Evolutionary conservation across 1,139 yeast genomes (phyloP).

Genomic region (Suhomyces terraborum): DNA sequence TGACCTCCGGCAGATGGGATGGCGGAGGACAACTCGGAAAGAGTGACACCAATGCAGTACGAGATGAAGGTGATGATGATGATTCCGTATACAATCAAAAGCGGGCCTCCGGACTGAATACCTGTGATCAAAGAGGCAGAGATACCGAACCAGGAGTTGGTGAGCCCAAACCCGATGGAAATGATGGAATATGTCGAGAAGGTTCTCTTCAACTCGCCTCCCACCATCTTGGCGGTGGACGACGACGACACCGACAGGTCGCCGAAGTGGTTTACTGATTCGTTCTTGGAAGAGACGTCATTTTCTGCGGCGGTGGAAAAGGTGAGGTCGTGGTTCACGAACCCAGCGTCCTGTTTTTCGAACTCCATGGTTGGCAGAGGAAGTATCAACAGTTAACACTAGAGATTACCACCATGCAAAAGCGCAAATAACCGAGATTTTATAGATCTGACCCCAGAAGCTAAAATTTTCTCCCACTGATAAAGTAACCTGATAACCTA

Average conservation of each 20-base stretch:
- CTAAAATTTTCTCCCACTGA: background rate
- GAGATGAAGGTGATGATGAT: conserved; percentile 59
- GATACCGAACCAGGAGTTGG: conserved; percentile 72
- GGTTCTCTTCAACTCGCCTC: conserved; percentile 35
- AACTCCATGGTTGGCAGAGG: conserved; percentile 7
- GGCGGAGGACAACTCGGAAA: conserved; percentile 57
- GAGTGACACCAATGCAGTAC: conserved; percentile 51
- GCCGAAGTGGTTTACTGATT: conserved; percentile 5
- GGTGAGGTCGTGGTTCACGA: conserved; percentile 12
- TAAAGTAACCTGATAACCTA: background rate
- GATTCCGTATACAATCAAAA: conserved; percentile 67
- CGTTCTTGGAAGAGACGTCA: conserved; percentile 5
- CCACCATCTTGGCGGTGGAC: conserved; percentile 7
- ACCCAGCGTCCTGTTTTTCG: conserved; percentile 11
- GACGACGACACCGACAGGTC: conserved; percentile 3
- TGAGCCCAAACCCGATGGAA: conserved; percentile 69
- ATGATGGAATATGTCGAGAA: conserved; percentile 52
- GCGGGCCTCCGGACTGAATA: conserved; percentile 67
- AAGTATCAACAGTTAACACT: background rate
- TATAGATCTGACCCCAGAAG: conserved; percentile 6
- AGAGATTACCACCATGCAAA: background rate
- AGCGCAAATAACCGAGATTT: background rate
- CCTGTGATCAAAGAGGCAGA: conserved; percentile 66
- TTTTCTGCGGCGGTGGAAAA: conserved; percentile 11
- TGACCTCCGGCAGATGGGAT: conserved; percentile 71